These are phyloP conservation scores for Austroboletus eburneus DNA, from an alignment of 768 basidiomycete genomes.

Conservation along the genomic window DNA sequence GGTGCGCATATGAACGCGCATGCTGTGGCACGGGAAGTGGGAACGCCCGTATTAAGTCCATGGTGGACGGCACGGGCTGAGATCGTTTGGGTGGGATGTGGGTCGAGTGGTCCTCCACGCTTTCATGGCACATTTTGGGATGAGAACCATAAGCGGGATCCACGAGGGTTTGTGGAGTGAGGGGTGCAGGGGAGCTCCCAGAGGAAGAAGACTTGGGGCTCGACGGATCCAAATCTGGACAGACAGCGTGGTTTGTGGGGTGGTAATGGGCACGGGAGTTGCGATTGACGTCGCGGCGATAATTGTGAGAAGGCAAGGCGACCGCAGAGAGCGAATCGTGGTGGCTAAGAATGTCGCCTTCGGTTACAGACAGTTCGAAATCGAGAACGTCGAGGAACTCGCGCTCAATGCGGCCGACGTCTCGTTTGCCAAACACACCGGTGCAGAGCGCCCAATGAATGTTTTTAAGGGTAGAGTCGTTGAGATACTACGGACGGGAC, in stretches of 20 bases:
- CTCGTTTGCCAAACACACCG: slow-evolving; percentile 76
- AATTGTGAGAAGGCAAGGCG: slow-evolving; percentile 22
- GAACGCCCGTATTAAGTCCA: slow-evolving; percentile 46
- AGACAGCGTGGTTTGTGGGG: slow-evolving; percentile 15
- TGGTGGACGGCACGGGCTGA: slow-evolving; percentile 27
- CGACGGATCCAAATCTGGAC: slow-evolving; percentile 45
- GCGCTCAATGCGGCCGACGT: slow-evolving; percentile 76
- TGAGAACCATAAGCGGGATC: slow-evolving; percentile 17
- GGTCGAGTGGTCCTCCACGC: slow-evolving; percentile 21
- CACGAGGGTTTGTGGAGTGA: slow-evolving; percentile 26
- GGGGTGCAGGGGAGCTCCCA: slow-evolving; percentile 31
- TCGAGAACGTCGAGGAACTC: slow-evolving; percentile 79
- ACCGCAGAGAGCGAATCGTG: slow-evolving; percentile 34
- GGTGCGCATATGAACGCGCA: slow-evolving; percentile 11
- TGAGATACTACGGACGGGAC: slow-evolving; percentile 54
- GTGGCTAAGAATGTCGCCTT: slow-evolving; percentile 55
- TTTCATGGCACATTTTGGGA: slow-evolving; percentile 29
- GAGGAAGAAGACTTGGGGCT: slow-evolving; percentile 38
- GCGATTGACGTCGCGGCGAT: slow-evolving; percentile 26
- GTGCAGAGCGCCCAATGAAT: slow-evolving; percentile 88
- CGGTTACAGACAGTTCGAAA: slow-evolving; percentile 64
- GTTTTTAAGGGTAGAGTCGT: slow-evolving; percentile 89
- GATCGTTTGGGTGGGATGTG: slow-evolving; percentile 23
- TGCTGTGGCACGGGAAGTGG: slow-evolving; percentile 39
- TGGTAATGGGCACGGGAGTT: slow-evolving; percentile 18